Base-by-base conservation (phyloP, 176 grass and related monocot genomes). In the Eleusine coracana region DNA sequence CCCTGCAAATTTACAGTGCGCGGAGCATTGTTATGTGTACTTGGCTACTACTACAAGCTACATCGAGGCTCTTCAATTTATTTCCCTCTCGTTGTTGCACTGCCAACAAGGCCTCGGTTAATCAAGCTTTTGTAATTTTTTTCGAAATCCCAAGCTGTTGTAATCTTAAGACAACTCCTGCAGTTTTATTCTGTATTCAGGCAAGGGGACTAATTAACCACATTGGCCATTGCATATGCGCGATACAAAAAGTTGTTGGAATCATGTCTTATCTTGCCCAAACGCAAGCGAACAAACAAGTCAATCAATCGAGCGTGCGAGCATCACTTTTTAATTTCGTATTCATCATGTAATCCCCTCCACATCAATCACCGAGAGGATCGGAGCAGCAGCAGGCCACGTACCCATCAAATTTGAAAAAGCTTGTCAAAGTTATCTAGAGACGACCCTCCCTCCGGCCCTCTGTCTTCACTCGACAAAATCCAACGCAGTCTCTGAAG, bases 1-100 rank as follows among this genome's bases (percentile, higher is more conserved):
- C 56, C 27, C 62, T 83, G 80, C 79, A 6, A 17, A 85, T 64
- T 20, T 36, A 38, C 70, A 27, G 66, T 17, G 73, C 2, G 6
- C 2, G 10, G 52, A 3, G 14, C 41, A 49, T 39, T 39, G 75
- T 59, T 50, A 13, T 1, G 16, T 10, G 25, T 8, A 16, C 13
- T 17, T n/a, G n/a, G n/a, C n/a, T n/a, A n/a, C n/a, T n/a, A n/a
- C n/a, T n/a, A n/a, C n/a, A n/a, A 17, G 20, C 31, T 10, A 25
- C 56, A 12, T 59, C 52, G 52, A 52, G 16, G 5, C 8, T 46
- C 44, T 46, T 46, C 44, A 45, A 45, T 45, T 42, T 48, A 48
- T 48, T 10, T 48, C 11, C 7, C 16, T 54, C 13, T 5, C 4
- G 4, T 55, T 6, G 5, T 17, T 56, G 51, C 18, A 56, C n/a